These are phyloP conservation scores for Hsuehochloa calcarea DNA, from an alignment of 176 grass and related monocot species.

Conservation along the genomic window DNA sequence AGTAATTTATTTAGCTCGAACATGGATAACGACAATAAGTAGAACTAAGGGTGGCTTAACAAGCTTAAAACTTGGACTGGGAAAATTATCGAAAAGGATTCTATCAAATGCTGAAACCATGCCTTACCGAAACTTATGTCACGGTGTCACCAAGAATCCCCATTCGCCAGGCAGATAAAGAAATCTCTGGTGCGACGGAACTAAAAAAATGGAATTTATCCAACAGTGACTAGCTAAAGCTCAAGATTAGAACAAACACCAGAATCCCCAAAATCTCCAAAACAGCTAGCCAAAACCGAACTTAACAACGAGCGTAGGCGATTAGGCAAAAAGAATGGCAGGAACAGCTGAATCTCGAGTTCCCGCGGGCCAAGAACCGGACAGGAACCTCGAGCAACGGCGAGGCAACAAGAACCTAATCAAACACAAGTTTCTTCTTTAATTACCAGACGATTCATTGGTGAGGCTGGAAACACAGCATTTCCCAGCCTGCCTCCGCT, in stretches of 20 bases:
- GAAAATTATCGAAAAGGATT: background rate
- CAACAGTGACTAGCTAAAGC: background rate
- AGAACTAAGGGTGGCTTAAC: background rate
- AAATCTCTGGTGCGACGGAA: background rate
- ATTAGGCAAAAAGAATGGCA: background rate
- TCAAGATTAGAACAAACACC: background rate
- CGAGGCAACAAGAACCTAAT: slow-evolving; percentile 1
- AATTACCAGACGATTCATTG: slow-evolving; percentile 18
- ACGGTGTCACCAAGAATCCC: background rate
- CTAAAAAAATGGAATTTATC: background rate
- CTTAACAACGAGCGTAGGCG: background rate
- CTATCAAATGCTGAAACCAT: background rate
- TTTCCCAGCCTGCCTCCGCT: background rate
- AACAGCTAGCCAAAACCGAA: background rate
- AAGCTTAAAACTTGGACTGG: background rate
- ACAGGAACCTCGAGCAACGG: slow-evolving; percentile 3
- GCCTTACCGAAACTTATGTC: background rate
- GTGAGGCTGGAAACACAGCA: background rate
- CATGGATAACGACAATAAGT: background rate
- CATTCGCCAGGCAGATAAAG: too few relatives aligned
- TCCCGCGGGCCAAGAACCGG: background rate
- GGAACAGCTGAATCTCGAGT: background rate
- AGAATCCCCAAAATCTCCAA: background rate
- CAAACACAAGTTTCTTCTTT: background rate
- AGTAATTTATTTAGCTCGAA: background rate